Conservation (phyloP, 805 yeast species). For the Ogataea methylovora region DNA sequence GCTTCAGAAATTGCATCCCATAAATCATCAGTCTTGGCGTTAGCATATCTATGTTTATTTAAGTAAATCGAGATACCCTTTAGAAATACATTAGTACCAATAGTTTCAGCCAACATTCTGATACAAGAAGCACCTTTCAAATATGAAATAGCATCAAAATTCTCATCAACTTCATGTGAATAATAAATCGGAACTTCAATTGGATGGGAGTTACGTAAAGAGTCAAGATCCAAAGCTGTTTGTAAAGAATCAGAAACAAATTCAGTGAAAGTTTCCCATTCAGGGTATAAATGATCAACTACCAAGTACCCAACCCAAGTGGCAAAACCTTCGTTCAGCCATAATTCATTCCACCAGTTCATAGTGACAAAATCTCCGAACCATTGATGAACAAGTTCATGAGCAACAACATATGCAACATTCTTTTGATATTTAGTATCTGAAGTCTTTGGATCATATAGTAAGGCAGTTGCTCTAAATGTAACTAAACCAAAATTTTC, state of each 20-base stretch:
- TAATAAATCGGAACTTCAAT: constrained; percentile 74
- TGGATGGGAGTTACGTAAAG: constrained; percentile 64
- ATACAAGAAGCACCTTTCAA: constrained; percentile 75
- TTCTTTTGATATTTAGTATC: constrained; percentile 52
- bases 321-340: constrained; percentile 89
- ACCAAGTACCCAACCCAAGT: constrained; percentile 77
- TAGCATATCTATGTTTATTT: constrained; percentile 52
- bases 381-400: constrained; percentile 90
- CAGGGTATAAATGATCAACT: constrained; percentile 64
- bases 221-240: constrained; percentile 45
- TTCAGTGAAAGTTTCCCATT: constrained; percentile 68
- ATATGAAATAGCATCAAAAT: constrained; percentile 77
- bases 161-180: constrained; percentile 75
- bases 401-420: constrained; percentile 77
- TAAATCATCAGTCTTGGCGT: constrained; percentile 68
- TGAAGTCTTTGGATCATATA: constrained; percentile 39
- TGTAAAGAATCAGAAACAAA: constrained; percentile 46
- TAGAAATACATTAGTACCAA: constrained; percentile 63
- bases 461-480: constrained; percentile 53
- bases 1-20: constrained; percentile 62
- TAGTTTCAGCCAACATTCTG: constrained; percentile 64
- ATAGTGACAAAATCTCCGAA: constrained; percentile 84
- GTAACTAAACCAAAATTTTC: constrained; percentile 84
- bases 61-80: constrained; percentile 69
- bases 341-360: constrained; percentile 91